These are phyloP conservation scores for Pterocarpus macrocarpus DNA, from an alignment of 306 rosid species.

Conservation along the genomic window DNA sequence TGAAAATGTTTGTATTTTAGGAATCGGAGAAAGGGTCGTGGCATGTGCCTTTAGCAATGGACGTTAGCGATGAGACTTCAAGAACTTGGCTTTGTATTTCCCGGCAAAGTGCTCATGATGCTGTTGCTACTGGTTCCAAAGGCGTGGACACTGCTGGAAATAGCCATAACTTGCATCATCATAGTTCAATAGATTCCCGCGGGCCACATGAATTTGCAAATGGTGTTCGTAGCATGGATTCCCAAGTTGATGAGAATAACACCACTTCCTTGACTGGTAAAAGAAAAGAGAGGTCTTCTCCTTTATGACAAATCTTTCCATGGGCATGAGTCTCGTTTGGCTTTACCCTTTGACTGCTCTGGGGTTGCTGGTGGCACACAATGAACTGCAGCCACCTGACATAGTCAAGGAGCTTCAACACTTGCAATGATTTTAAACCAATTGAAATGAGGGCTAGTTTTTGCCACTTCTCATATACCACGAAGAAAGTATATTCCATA, in stretches of 20 bases:
- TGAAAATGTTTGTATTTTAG: conserved; percentile 57
- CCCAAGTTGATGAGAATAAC: conserved; percentile 44
- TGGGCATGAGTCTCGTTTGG: neutral
- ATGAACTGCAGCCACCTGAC: conserved; percentile 23
- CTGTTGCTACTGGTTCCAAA: conserved; percentile 25
- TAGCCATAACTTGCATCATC: conserved; percentile 20
- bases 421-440: conserved; percentile 9
- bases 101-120: conserved; percentile 48
- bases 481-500: neutral
- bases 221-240: conserved; percentile 29
- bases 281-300: conserved; percentile 77
- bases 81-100: conserved; percentile 86
- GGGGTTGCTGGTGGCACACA: conserved; percentile 4
- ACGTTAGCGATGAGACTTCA: conserved; percentile 48
- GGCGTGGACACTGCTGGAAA: conserved; percentile 46
- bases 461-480: neutral
- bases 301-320: conserved; percentile 45
- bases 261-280: conserved; percentile 55
- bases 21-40: conserved; percentile 85
- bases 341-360: neutral
- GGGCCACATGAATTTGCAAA: conserved; percentile 31
- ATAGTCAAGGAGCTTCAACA: neutral
- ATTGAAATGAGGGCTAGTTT: neutral
- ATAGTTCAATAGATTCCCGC: conserved; percentile 3
- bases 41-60: conserved; percentile 77